These are phyloP conservation scores for Sinapis alba DNA, from an alignment of 441 rosid species.

Conservation along the genomic window DNA sequence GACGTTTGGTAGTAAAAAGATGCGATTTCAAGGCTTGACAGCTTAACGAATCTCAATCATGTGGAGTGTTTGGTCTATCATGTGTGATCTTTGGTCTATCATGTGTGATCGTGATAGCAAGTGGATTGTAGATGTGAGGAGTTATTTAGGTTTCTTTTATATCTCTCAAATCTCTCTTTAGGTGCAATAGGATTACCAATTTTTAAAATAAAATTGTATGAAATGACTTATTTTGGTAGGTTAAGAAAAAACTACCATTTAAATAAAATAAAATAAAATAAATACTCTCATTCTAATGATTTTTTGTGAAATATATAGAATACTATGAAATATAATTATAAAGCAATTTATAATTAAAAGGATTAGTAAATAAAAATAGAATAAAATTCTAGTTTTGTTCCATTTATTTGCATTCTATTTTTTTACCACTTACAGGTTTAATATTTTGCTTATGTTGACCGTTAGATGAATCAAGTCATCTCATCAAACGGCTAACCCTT, in stretches of 20 bases:
- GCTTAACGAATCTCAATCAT: slow-evolving; percentile 29
- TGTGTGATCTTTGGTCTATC: slow-evolving; percentile 25
- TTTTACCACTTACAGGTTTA: background rate
- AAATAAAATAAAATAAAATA: no score
- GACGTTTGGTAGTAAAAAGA: background rate
- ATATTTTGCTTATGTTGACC: slow-evolving; percentile 1
- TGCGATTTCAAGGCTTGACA: slow-evolving; percentile 11
- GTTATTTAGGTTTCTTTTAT: background rate
- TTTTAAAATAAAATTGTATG: no score
- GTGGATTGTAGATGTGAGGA: slow-evolving; percentile 15
- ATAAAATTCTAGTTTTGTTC: background rate
- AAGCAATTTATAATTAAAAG: no score
- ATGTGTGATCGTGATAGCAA: slow-evolving; percentile 35
- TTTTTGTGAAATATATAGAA: no score
- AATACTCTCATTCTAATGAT: no score
- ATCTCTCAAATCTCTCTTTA: background rate
- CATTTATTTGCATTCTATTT: background rate
- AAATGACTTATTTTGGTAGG: no score
- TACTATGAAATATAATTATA: no score
- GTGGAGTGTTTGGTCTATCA: background rate
- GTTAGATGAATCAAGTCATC: slow-evolving; percentile 25
- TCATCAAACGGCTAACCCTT: slow-evolving; percentile 26
- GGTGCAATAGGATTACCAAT: background rate
- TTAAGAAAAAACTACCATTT: no score
- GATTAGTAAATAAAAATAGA: background rate